Conservation (phyloP, 2,329 filamentous ascomycete genomes). For the Dactylonectria macrodidyma region DNA sequence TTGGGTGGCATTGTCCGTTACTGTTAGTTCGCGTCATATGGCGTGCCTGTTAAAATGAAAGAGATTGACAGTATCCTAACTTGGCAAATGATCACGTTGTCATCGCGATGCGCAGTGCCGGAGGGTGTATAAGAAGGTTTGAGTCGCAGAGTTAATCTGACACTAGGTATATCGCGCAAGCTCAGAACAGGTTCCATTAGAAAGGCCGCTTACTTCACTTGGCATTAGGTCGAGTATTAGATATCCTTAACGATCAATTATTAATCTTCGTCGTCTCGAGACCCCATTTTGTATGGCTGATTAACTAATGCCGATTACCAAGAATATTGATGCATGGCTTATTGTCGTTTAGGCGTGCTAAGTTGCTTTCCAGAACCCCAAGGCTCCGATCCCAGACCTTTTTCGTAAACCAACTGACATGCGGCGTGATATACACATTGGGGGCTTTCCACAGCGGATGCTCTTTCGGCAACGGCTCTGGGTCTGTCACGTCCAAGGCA, state of each 20-base stretch:
- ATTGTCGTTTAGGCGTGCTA: neutral
- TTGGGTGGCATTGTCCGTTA: too few species aligned
- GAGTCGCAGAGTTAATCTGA: too few species aligned
- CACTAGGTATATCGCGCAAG: too few species aligned
- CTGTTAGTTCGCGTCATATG: too few species aligned
- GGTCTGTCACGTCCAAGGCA: constrained; percentile 80
- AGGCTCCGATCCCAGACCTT: neutral
- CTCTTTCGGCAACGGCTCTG: constrained; percentile 73
- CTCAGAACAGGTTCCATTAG: too few species aligned
- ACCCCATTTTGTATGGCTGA: neutral
- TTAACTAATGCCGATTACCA: neutral
- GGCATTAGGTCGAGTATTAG: too few species aligned
- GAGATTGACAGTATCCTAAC: too few species aligned
- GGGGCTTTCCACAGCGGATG: constrained; percentile 1
- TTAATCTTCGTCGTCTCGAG: constrained; percentile 17
- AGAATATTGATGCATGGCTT: neutral
- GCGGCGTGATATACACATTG: constrained; percentile 42
- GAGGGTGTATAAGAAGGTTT: too few species aligned
- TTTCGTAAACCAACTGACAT: constrained; percentile 44
- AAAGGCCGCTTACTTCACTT: too few species aligned
- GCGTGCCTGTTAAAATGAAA: too few species aligned
- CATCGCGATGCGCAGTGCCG: too few species aligned
- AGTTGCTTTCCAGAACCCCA: neutral
- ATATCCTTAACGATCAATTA: neutral
- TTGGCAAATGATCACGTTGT: too few species aligned